Conservation (phyloP, 306 rosid genomes). For the Myrica gale region DNA sequence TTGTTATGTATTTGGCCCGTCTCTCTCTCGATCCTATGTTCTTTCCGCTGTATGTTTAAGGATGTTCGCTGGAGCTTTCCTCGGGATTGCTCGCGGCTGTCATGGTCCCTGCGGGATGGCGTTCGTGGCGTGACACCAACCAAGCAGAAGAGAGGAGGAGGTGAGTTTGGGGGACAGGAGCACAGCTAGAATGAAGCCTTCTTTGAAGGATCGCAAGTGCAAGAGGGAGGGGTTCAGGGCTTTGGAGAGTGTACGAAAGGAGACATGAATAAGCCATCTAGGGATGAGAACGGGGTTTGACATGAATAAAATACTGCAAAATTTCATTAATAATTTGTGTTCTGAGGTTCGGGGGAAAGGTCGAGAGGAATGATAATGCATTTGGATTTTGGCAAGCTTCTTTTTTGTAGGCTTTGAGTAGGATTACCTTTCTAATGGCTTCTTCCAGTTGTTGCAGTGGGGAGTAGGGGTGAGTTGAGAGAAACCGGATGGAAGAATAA, state of each 20-base stretch:
- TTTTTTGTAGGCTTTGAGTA: slow-evolving; percentile 49
- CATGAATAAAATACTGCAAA: slow-evolving; percentile 60
- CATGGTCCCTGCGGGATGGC: no score
- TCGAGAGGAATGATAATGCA: slow-evolving; percentile 69
- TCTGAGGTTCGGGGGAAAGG: slow-evolving; percentile 44
- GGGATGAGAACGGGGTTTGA: slow-evolving; percentile 57
- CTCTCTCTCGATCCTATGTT: no score
- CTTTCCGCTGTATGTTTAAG: no score
- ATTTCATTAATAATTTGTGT: slow-evolving; percentile 63
- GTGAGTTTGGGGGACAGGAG: slow-evolving; percentile 60
- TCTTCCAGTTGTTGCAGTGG: slow-evolving; percentile 44
- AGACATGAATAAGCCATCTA: slow-evolving; percentile 50
- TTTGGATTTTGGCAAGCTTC: slow-evolving; percentile 52
- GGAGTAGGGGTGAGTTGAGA: slow-evolving; percentile 28
- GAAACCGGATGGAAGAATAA: slow-evolving; percentile 29
- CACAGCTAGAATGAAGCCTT: slow-evolving; percentile 58
- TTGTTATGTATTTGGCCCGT: no score
- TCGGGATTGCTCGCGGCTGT: no score
- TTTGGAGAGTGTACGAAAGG: slow-evolving; percentile 56
- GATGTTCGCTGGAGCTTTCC: no score
- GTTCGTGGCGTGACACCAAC: no score
- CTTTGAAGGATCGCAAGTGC: slow-evolving; percentile 59
- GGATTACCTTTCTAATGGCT: slow-evolving; percentile 46
- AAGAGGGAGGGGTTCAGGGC: slow-evolving; percentile 60
- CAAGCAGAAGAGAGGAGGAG: slow-evolving; percentile 68